Conservation (phyloP, 73 alveolate species). For the Stentor coeruleus region DNA sequence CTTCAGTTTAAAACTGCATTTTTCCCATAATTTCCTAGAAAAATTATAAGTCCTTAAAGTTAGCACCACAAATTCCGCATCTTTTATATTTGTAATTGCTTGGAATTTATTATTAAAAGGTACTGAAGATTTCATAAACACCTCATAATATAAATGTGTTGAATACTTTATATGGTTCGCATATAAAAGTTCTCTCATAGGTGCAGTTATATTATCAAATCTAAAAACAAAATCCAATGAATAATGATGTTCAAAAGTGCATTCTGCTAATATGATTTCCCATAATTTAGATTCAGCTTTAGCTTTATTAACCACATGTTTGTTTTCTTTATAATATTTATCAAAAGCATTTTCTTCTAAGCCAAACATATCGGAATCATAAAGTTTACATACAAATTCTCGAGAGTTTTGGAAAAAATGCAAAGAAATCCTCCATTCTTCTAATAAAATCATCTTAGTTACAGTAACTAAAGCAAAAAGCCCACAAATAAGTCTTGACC, state of each 20-base stretch:
- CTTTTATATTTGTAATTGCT: not conserved
- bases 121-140: not conserved
- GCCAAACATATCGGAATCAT: constrained; percentile 14
- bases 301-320: not conserved
- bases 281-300: not conserved
- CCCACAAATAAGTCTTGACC: not conserved
- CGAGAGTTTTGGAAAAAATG: not conserved
- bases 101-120: not conserved
- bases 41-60: not conserved
- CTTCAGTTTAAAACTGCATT: not conserved
- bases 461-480: not conserved
- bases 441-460: not conserved
- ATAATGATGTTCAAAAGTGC: constrained; percentile 6
- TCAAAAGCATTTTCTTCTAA: not conserved
- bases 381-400: constrained; percentile 4
- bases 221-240: not conserved
- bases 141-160: not conserved
- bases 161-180: not conserved
- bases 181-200: constrained; percentile 12
- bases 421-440: constrained; percentile 21
- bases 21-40: constrained; percentile 1
- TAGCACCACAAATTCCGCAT: constrained; percentile 9
- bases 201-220: not conserved
- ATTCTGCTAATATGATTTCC: constrained; percentile 15
- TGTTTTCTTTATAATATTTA: not conserved